These are phyloP conservation scores for Talaromyces wortmannii DNA, from an alignment of 495 filamentous ascomycete genomes.

Conservation along the genomic window DNA sequence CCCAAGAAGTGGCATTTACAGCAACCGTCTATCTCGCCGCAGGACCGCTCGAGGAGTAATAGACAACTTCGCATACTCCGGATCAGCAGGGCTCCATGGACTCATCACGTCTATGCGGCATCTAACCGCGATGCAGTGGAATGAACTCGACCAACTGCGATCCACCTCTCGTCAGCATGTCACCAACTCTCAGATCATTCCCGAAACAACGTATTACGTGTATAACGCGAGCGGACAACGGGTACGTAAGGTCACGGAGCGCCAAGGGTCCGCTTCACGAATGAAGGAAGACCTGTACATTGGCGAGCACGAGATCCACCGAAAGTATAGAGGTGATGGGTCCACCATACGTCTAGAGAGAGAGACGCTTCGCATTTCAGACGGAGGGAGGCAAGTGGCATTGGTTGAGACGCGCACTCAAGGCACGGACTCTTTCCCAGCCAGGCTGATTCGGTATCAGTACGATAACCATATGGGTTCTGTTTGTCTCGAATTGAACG, in stretches of 20 bases:
- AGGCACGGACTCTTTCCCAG: background rate
- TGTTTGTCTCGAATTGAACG: slow-evolving; percentile 25
- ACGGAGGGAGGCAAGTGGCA: background rate
- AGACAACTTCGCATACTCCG: slow-evolving; percentile 14
- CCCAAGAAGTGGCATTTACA: background rate
- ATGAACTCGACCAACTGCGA: slow-evolving; percentile 13
- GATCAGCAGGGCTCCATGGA: no score
- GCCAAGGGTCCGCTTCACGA: background rate
- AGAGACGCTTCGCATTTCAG: slow-evolving; percentile 2
- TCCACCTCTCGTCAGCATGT: slow-evolving; percentile 5
- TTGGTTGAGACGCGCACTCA: slow-evolving; percentile 7
- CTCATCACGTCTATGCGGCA: slow-evolving; percentile 15
- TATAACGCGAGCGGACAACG: slow-evolving; percentile 18
- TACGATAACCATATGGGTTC: background rate
- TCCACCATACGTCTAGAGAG: background rate
- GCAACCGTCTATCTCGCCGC: slow-evolving; percentile 9
- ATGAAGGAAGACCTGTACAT: slow-evolving; percentile 15
- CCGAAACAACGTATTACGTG: slow-evolving; percentile 19
- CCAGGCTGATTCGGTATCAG: slow-evolving; percentile 5
- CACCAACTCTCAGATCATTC: slow-evolving; percentile 1
- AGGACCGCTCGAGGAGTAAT: background rate
- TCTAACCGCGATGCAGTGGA: slow-evolving; percentile 10
- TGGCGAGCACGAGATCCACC: slow-evolving; percentile 8
- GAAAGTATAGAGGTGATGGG: slow-evolving; percentile 4
- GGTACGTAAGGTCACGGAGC: slow-evolving; percentile 21